Percentiles rank a stretch among this genome's conserved stretches.
phyloP scores from a whole-genome alignment of 495 filamentous ascomycete species.

The Hyphodiscus hymeniophilus region DNA sequence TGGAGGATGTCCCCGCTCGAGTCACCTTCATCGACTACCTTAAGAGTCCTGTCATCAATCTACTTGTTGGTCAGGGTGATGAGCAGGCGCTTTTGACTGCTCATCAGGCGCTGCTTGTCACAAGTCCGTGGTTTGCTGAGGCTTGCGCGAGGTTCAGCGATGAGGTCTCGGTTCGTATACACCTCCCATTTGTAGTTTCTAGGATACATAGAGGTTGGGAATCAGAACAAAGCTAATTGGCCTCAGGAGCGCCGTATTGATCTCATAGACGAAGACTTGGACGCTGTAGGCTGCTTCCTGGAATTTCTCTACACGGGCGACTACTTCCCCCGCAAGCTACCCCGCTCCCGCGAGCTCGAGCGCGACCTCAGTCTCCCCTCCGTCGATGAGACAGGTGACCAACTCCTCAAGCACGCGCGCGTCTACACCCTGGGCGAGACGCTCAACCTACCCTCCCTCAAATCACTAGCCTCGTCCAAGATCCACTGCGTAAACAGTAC shows the following conservation, averaged over 20 bases:
- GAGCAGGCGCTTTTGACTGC: conserved; percentile 58
- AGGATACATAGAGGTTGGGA: too few species aligned
- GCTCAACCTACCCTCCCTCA: conserved; percentile 62
- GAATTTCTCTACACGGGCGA: conserved; percentile 90
- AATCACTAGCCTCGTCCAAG: conserved; percentile 72
- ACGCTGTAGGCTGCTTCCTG: conserved; percentile 79
- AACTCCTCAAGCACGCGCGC: conserved; percentile 76
- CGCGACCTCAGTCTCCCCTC: conserved; percentile 46
- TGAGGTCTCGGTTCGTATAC: conserved; percentile 35
- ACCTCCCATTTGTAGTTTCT: not conserved
- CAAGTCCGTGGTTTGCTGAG: conserved; percentile 67
- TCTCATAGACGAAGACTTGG: conserved; percentile 62
- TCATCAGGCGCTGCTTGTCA: conserved; percentile 67
- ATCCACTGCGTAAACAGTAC: conserved; percentile 83
- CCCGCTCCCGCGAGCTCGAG: conserved; percentile 47
- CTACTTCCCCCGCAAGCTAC: conserved; percentile 66
- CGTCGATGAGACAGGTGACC: conserved; percentile 62
- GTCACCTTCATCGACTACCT: conserved; percentile 50
- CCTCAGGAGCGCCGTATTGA: conserved; percentile 55
- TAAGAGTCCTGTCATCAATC: conserved; percentile 68
- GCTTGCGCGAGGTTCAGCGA: conserved; percentile 48
- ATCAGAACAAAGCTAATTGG: too few species aligned
- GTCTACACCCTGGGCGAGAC: conserved; percentile 86
- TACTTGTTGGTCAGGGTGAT: conserved; percentile 60
- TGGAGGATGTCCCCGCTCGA: conserved; percentile 31